Percentiles rank a stretch among this genome's conserved stretches.
Evolutionary conservation across 768 basidiomycete species (phyloP).

Genomic region (Neoboletus subvelutipes): DNA sequence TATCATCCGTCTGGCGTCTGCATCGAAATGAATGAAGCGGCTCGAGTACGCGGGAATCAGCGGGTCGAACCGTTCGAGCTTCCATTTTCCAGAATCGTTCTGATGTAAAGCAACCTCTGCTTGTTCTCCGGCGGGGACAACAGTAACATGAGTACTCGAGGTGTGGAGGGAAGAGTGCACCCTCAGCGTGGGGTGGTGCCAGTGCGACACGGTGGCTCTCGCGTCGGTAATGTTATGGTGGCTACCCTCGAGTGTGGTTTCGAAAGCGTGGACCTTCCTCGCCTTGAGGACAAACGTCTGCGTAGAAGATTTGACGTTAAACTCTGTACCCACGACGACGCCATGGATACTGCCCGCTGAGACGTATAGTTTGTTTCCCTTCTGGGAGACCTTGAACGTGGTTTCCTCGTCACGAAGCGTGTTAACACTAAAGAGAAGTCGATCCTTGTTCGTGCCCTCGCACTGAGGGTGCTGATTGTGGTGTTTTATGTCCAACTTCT

Average conservation of each 20-base stretch:
- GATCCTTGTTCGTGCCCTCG: conserved; percentile 14
- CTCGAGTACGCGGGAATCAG: conserved; percentile 11
- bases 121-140: conserved; percentile 7
- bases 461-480: conserved; percentile 19
- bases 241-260: conserved; percentile 12
- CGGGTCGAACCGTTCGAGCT: conserved; percentile 16
- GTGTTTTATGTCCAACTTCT: conserved; percentile 8
- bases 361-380: conserved; percentile 2
- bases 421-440: conserved; percentile 23
- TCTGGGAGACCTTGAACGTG: conserved; percentile 16
- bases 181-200: conserved; percentile 12
- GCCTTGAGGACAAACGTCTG: conserved; percentile 11
- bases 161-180: conserved; percentile 2
- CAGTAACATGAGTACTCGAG: conserved; percentile 2
- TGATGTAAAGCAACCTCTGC: conserved; percentile 10
- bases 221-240: background rate
- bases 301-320: conserved; percentile 4
- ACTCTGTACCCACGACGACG: conserved; percentile 14
- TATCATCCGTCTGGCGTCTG: background rate
- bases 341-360: conserved; percentile 22
- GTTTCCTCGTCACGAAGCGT: conserved; percentile 9
- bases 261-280: conserved; percentile 14
- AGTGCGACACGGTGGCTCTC: conserved; percentile 10
- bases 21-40: conserved; percentile 1
- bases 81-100: conserved; percentile 4